Percentiles rank a stretch among this genome's conserved stretches.
Conservation (phyloP, 1,284 basidiomycete species). For the Cryptococcus amylolentus region DNA sequence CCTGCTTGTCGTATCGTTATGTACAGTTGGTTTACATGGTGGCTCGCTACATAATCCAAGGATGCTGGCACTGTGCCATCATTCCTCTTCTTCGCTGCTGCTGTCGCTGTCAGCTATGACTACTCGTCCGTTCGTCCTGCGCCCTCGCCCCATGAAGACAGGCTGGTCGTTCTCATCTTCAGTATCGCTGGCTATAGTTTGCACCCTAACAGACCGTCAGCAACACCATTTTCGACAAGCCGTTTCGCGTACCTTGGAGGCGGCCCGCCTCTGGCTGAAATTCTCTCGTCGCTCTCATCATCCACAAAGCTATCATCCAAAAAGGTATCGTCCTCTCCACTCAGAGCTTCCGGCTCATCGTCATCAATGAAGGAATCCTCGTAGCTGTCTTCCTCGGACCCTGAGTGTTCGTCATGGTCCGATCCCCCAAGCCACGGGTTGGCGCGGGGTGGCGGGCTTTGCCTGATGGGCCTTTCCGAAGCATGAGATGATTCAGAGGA, state of each 20-base stretch:
- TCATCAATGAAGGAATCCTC: conserved; percentile 31
- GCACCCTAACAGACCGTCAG: neutral
- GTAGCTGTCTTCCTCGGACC: conserved; percentile 3
- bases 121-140: neutral
- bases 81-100: too few species aligned
- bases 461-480: neutral
- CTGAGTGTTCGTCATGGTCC: neutral
- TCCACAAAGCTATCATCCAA: neutral
- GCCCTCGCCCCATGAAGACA: neutral
- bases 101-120: too few species aligned
- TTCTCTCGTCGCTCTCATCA: neutral
- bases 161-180: conserved; percentile 5
- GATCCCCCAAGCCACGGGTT: conserved; percentile 8
- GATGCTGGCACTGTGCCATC: too few species aligned
- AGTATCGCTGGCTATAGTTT: neutral
- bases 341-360: conserved; percentile 12
- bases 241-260: conserved; percentile 1
- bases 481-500: too few species aligned
- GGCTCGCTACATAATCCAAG: too few species aligned
- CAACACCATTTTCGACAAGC: neutral
- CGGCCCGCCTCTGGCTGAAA: neutral
- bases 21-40: too few species aligned
- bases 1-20: too few species aligned
- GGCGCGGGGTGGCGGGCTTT: neutral
- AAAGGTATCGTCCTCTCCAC: conserved; percentile 1